Evolutionary conservation across 345 rosid genomes (phyloP).

Genomic region (Turritis glabra): DNA sequence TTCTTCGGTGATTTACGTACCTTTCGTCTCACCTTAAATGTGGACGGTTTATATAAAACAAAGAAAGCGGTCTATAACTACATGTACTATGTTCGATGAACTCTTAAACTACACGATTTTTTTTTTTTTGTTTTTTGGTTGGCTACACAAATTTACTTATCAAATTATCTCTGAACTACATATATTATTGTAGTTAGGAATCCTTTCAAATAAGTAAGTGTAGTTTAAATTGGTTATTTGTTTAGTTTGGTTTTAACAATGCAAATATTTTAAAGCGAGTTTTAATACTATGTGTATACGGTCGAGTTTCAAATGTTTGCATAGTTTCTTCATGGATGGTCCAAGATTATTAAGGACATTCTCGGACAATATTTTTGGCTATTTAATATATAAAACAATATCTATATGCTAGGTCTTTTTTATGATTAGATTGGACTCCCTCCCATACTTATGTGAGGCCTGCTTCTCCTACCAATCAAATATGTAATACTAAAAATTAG

Average conservation of each 20-base stretch:
- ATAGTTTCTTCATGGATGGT: too few relatives aligned
- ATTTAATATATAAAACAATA: too few relatives aligned
- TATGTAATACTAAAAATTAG: neutral
- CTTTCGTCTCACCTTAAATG: neutral
- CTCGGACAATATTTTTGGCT: neutral
- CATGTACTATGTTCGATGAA: neutral
- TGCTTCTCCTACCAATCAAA: constrained; percentile 9
- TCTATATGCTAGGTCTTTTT: neutral
- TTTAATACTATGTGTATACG: too few relatives aligned
- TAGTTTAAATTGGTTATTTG: neutral
- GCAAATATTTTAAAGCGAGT: too few relatives aligned
- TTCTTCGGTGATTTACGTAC: too few relatives aligned
- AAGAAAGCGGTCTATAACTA: neutral
- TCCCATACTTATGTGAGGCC: neutral
- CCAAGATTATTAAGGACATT: neutral
- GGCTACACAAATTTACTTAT: neutral
- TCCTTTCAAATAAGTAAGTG: neutral
- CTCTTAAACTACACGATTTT: neutral
- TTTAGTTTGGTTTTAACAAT: too few relatives aligned
- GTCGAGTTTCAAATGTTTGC: neutral
- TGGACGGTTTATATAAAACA: neutral
- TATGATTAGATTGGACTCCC: neutral
- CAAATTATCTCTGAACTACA: neutral
- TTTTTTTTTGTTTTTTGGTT: neutral
- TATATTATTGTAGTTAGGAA: neutral